A percentile compares a stretch with the other conserved stretches of the same genome.
These are phyloP conservation scores for Colletotrichum coccodes DNA, from an alignment of 2,329 filamentous ascomycete genomes.

Conservation along the genomic window DNA sequence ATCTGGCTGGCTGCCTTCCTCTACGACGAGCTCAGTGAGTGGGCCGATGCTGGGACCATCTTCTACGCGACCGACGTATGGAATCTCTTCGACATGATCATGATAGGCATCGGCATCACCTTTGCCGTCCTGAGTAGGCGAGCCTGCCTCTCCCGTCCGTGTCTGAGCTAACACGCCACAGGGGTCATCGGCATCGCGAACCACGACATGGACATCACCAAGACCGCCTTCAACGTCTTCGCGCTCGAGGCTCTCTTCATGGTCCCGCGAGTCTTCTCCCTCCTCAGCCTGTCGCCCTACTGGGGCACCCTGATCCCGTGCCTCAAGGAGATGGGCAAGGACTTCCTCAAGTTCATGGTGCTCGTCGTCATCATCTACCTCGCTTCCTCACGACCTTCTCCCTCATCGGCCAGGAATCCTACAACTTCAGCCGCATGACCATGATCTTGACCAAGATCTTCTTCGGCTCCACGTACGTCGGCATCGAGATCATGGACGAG, in stretches of 20 bases:
- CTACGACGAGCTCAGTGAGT: constrained; percentile 88
- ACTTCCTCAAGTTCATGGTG: constrained; percentile 87
- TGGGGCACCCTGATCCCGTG: constrained; percentile 92
- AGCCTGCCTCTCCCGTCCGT: too few relatives aligned
- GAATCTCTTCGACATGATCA: constrained; percentile 79
- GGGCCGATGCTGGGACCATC: constrained; percentile 84
- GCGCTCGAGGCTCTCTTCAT: constrained; percentile 90
- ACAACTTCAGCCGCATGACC: constrained; percentile 74
- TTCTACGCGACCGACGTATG: constrained; percentile 89
- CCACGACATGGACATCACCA: constrained; percentile 70
- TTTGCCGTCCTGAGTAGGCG: constrained; percentile 79
- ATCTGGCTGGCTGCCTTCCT: constrained; percentile 89
- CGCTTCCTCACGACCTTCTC: constrained; percentile 89
- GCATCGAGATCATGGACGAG: constrained; percentile 74
- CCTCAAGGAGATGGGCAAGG: constrained; percentile 92
- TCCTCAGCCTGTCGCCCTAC: constrained; percentile 87
- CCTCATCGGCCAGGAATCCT: constrained; percentile 77
- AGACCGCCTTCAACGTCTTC: constrained; percentile 88
- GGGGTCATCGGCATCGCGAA: constrained; percentile 74
- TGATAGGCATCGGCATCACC: constrained; percentile 76
- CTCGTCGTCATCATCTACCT: constrained; percentile 85
- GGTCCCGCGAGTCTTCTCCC: constrained; percentile 87
- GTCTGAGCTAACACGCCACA: constrained; percentile 40
- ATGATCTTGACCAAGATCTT: constrained; percentile 85
- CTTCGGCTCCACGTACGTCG: constrained; percentile 80